phyloP scores from a whole-genome alignment of 306 rosid species.

The Vigna nakashimae region DNA sequence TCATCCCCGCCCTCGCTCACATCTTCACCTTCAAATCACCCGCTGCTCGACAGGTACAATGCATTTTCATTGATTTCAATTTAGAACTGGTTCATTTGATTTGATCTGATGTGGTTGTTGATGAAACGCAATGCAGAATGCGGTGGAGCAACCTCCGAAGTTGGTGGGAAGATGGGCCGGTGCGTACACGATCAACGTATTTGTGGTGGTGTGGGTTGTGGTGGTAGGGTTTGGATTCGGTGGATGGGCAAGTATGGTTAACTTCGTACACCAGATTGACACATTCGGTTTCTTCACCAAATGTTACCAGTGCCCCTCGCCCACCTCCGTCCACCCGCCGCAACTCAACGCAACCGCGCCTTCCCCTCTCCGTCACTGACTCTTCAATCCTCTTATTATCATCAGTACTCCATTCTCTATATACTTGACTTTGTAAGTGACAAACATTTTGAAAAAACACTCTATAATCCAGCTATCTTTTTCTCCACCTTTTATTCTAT shows the following conservation, averaged over 20 bases:
- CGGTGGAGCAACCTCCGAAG: constrained; percentile 32
- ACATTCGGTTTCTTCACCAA: constrained; percentile 86
- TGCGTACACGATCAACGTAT: constrained; percentile 63
- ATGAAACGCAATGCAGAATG: constrained; percentile 12
- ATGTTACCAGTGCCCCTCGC: constrained; percentile 73
- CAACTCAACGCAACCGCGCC: constrained; percentile 12
- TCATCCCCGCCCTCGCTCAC: constrained; percentile 31
- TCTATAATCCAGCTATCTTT: too few relatives aligned
- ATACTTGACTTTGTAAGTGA: too few relatives aligned
- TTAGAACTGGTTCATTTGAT: too few relatives aligned
- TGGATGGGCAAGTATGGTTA: constrained; percentile 53
- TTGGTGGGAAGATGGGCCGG: constrained; percentile 56
- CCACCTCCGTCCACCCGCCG: neutral
- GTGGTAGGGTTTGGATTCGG: constrained; percentile 76
- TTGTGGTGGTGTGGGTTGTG: constrained; percentile 76
- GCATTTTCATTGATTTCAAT: too few relatives aligned
- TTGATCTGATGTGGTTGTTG: neutral
- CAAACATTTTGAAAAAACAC: too few relatives aligned
- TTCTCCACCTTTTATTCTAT: too few relatives aligned
- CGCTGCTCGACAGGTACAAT: neutral
- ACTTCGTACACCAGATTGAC: constrained; percentile 82
- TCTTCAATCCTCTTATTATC: neutral
- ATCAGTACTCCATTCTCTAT: too few relatives aligned
- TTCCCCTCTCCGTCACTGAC: neutral
- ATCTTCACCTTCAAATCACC: constrained; percentile 29